Percentiles rank a stretch among this genome's conserved stretches.
Conservation (phyloP, 371 early-diverging fungal genomes). For the Lichtheimia corymbifera region DNA sequence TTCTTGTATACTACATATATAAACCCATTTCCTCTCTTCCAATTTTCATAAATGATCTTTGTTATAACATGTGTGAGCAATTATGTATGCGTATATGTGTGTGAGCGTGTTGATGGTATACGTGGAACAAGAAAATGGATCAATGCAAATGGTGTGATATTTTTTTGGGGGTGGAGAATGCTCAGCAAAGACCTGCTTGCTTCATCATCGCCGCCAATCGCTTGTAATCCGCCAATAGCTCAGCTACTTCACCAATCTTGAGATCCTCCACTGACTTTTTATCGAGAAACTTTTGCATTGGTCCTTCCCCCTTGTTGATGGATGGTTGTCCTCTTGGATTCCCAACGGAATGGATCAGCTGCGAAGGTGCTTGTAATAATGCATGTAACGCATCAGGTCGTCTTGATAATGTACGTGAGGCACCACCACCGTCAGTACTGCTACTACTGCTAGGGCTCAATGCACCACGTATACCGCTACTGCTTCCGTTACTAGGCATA, state of each 20-base stretch:
- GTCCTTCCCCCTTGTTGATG: slow-evolving; percentile 15
- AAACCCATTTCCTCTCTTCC: too few relatives aligned
- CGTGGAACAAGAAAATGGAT: too few relatives aligned
- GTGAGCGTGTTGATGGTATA: too few relatives aligned
- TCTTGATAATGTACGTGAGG: not conserved
- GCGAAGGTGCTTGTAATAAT: slow-evolving; percentile 23
- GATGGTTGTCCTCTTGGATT: slow-evolving; percentile 5
- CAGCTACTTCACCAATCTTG: slow-evolving; percentile 27
- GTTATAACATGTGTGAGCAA: too few relatives aligned
- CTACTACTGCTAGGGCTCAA: not conserved
- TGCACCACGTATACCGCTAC: not conserved
- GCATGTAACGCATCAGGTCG: slow-evolving; percentile 20
- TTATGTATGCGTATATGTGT: too few relatives aligned
- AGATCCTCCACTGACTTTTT: slow-evolving; percentile 27
- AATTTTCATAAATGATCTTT: too few relatives aligned
- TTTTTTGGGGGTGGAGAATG: not conserved
- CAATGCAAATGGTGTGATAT: too few relatives aligned
- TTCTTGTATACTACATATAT: too few relatives aligned
- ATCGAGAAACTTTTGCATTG: slow-evolving; percentile 29
- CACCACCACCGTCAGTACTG: too few relatives aligned
- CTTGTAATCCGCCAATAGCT: slow-evolving; percentile 28
- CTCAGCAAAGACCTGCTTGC: slow-evolving; percentile 15
- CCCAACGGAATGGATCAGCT: slow-evolving; percentile 21
- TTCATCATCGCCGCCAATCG: slow-evolving; percentile 29
- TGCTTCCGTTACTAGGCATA: slow-evolving; percentile 13